Conservation (phyloP, 2,329 filamentous ascomycete species). For the Fusarium abutilonis region DNA sequence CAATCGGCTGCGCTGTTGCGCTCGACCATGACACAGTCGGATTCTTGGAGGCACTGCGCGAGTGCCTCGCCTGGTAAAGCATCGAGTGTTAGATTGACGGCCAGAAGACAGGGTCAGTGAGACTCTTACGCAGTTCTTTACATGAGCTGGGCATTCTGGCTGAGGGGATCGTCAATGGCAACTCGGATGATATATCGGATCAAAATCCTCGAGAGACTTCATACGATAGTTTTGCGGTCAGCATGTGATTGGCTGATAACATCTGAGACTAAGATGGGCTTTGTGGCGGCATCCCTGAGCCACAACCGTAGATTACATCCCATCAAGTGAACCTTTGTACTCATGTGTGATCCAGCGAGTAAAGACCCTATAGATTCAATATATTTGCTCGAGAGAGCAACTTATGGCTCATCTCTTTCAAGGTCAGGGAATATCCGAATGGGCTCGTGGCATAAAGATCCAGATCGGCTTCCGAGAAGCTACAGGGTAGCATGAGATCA, state of each 20-base stretch:
- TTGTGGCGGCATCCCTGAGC: neutral
- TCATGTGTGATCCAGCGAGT: too few relatives aligned
- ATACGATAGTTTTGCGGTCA: constrained; percentile 40
- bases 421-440: too few relatives aligned
- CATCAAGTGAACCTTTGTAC: neutral
- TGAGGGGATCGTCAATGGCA: constrained; percentile 29
- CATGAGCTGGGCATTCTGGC: constrained; percentile 89
- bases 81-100: constrained; percentile 1
- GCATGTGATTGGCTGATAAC: constrained; percentile 41
- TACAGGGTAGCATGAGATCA: too few relatives aligned
- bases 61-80: constrained; percentile 78
- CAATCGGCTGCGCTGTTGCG: constrained; percentile 89
- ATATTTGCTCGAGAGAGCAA: too few relatives aligned
- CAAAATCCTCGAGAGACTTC: constrained; percentile 37
- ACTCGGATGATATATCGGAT: constrained; percentile 34
- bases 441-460: too few relatives aligned
- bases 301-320: constrained; percentile 3
- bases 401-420: too few relatives aligned
- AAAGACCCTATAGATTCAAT: too few relatives aligned
- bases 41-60: constrained; percentile 93
- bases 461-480: too few relatives aligned
- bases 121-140: constrained; percentile 87
- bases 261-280: constrained; percentile 14
- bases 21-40: constrained; percentile 94
- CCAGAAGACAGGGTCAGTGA: constrained; percentile 4